These are phyloP conservation scores for Albizia julibrissin DNA, from an alignment of 306 rosid genomes.

Conservation along the genomic window DNA sequence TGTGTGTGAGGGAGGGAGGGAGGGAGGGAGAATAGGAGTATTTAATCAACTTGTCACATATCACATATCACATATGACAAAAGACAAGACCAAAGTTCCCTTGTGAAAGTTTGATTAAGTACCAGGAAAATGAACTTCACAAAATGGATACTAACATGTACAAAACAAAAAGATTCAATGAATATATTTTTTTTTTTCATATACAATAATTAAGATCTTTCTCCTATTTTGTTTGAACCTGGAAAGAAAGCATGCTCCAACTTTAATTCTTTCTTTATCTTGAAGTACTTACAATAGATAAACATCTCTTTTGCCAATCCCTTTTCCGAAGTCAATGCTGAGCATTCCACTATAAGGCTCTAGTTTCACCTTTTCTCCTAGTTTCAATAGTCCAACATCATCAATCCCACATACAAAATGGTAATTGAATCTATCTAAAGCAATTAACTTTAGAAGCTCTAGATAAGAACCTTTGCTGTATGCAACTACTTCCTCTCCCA, in stretches of 20 bases:
- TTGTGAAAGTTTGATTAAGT: constrained; percentile 14
- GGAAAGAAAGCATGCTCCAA: constrained; percentile 20
- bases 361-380: constrained; percentile 82
- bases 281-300: constrained; percentile 79
- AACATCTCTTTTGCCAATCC: constrained; percentile 92
- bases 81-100: constrained; percentile 14
- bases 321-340: constrained; percentile 90
- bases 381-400: constrained; percentile 54
- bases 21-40: neutral
- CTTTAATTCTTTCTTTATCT: constrained; percentile 21
- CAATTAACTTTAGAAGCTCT: constrained; percentile 21
- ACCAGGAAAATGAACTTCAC: constrained; percentile 19
- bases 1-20: neutral
- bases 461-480: constrained; percentile 72
- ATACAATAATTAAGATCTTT: neutral
- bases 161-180: neutral
- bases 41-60: constrained; percentile 19
- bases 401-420: constrained; percentile 43
- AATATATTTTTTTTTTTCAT: neutral
- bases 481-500: constrained; percentile 95
- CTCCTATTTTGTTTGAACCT: constrained; percentile 21
- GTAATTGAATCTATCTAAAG: constrained; percentile 34
- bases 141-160: constrained; percentile 8
- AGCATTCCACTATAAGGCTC: constrained; percentile 97
- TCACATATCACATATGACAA: constrained; percentile 18